phyloP scores from a whole-genome alignment of 345 rosid species.

The Syzygium aromaticum region DNA sequence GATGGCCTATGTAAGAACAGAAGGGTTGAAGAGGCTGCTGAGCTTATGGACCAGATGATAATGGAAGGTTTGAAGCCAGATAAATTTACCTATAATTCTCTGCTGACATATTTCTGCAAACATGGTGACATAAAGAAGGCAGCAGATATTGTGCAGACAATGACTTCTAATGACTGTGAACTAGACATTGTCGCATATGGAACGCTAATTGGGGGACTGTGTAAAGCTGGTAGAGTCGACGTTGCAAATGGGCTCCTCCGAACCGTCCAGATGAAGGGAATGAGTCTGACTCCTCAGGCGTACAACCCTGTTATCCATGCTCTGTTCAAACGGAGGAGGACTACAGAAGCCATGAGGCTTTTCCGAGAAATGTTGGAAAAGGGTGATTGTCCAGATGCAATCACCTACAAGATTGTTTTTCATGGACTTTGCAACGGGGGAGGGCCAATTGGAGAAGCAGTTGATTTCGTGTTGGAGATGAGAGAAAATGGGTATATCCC shows the following conservation, averaged over 20 bases:
- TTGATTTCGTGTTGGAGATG: slow-evolving; percentile 71
- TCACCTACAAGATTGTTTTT: slow-evolving; percentile 54
- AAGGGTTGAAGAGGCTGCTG: slow-evolving; percentile 75
- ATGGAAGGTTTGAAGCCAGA: slow-evolving; percentile 85
- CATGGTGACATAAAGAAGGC: slow-evolving; percentile 72
- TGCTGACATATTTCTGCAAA: slow-evolving; percentile 68
- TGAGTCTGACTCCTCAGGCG: slow-evolving; percentile 59
- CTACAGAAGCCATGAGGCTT: slow-evolving; percentile 61
- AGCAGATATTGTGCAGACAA: slow-evolving; percentile 74
- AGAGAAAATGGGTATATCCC: slow-evolving; percentile 58
- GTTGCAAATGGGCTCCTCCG: slow-evolving; percentile 64
- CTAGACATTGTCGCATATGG: slow-evolving; percentile 82
- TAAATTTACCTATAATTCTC: slow-evolving; percentile 76
- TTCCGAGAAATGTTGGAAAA: slow-evolving; percentile 76
- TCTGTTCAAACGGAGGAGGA: slow-evolving; percentile 50
- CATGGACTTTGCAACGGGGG: slow-evolving; percentile 73
- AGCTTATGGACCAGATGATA: slow-evolving; percentile 88
- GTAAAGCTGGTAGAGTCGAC: slow-evolving; percentile 77
- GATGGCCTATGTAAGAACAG: slow-evolving; percentile 71
- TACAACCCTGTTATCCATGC: slow-evolving; percentile 86
- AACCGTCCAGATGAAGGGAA: slow-evolving; percentile 74
- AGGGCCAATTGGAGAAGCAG: slow-evolving; percentile 78
- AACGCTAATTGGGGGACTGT: slow-evolving; percentile 71
- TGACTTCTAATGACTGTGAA: slow-evolving; percentile 71
- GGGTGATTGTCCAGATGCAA: slow-evolving; percentile 48